Conservation (phyloP, 2,329 filamentous ascomycete genomes). For the Hymenoscyphus infarciens region DNA sequence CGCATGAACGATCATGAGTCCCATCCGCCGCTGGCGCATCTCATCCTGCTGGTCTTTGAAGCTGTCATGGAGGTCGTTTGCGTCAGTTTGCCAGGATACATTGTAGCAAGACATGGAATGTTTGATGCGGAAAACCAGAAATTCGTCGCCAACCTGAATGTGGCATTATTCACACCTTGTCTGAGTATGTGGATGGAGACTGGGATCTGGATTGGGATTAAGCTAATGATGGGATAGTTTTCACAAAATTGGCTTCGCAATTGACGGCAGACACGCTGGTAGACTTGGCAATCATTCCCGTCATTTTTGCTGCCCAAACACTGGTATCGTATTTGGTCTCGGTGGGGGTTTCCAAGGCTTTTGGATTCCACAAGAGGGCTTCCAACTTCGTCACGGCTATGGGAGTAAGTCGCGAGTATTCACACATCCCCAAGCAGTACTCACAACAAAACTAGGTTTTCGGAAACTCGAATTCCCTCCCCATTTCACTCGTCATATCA, state of each 20-base stretch:
- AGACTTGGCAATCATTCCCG: conserved; percentile 90
- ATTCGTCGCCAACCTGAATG: conserved; percentile 93
- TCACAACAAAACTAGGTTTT: conserved; percentile 59
- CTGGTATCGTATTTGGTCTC: conserved; percentile 80
- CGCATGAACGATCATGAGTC: conserved; percentile 29
- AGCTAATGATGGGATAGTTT: conserved; percentile 56
- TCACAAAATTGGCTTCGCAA: conserved; percentile 94
- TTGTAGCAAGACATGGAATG: conserved; percentile 83
- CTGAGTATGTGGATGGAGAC: conserved; percentile 62
- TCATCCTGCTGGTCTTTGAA: conserved; percentile 66
- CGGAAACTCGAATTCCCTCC: conserved; percentile 96
- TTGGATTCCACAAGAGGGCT: conserved; percentile 78
- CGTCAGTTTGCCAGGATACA: conserved; percentile 89
- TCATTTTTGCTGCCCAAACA: conserved; percentile 88
- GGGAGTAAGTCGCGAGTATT: conserved; percentile 54
- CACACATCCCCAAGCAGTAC: not conserved
- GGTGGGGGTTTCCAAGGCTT: conserved; percentile 65
- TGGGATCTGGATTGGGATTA: not conserved
- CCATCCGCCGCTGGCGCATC: conserved; percentile 44
- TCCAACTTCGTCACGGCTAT: conserved; percentile 96
- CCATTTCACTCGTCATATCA: conserved; percentile 92
- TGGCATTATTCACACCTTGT: conserved; percentile 93
- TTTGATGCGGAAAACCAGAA: conserved; percentile 97
- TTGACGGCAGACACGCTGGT: conserved; percentile 85
- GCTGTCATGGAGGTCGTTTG: conserved; percentile 94